phyloP scores from a whole-genome alignment of 1,284 basidiomycete genomes.

The Cutaneotrichosporon cutaneum region DNA sequence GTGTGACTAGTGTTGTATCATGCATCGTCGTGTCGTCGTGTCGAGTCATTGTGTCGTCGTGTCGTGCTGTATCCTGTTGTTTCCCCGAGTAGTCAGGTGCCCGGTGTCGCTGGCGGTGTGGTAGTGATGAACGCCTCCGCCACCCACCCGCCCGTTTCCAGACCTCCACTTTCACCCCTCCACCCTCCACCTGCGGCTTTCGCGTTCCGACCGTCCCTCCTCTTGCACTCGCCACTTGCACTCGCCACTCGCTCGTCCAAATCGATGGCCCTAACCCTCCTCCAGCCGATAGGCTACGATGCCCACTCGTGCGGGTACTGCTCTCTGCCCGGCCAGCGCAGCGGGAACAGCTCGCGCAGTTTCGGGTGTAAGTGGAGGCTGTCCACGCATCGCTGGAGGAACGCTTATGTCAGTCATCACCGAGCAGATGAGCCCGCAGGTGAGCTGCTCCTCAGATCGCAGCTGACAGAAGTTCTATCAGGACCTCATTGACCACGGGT shows the following conservation, averaged over 20 bases:
- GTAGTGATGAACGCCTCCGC: no score
- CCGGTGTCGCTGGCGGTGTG: no score
- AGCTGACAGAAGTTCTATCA: conserved; percentile 51
- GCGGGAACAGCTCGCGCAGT: conserved; percentile 37
- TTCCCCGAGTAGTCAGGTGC: no score
- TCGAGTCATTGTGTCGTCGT: background rate
- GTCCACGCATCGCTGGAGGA: no score
- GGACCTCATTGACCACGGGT: conserved; percentile 76
- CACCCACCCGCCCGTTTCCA: background rate
- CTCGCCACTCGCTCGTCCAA: background rate
- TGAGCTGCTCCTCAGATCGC: conserved; percentile 14
- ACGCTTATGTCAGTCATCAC: conserved; percentile 22
- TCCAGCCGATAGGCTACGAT: conserved; percentile 43
- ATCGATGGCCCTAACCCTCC: conserved; percentile 31
- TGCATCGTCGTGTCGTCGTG: background rate
- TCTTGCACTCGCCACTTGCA: background rate
- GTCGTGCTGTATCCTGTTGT: no score
- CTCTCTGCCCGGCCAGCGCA: conserved; percentile 45
- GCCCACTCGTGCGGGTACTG: conserved; percentile 57
- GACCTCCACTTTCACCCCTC: conserved; percentile 4
- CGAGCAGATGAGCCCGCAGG: conserved; percentile 39
- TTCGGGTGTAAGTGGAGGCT: conserved; percentile 50
- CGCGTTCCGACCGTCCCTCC: background rate
- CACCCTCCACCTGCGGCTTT: background rate
- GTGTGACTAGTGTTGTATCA: background rate